Evolutionary conservation across 139 green algal genomes (phyloP), one percentile per base, ranked within the genome.

Genomic region (Parachlorella kessleri): DNA sequence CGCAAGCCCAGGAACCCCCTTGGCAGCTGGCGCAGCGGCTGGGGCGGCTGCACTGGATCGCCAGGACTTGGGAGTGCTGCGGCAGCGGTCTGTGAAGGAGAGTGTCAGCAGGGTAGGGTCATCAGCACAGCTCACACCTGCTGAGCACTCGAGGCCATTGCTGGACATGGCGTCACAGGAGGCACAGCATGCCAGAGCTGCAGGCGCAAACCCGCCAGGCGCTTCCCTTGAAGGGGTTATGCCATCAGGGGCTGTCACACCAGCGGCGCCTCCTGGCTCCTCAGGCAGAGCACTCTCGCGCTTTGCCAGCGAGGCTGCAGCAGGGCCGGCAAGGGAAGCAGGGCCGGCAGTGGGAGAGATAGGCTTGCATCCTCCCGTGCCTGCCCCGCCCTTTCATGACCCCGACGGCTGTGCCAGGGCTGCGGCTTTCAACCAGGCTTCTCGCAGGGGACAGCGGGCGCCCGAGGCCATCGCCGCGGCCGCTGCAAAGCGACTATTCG

Each of bases 381-480:
- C n/a, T n/a, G 48, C 48, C 21, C 48, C 48, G 14, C 48, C 48
- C 48, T 59, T 59, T 18, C 0, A 28, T 18, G 21, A 59, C 48
- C 48, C 72, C 23, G 37, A 71, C 70, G 74, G 75, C 14, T 78
- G 75, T 36, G 66, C 82, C 14, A 72, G 78, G 1, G 72, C 35
- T 5, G n/a, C n/a, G 28, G 79, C 88, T 0, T 89, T 81, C 66
- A 81, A 90, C 67, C 66, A 69, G 32, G 79, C 82, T 5, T 48
- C 79, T 10, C 75, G 87, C 35, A 73, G 91, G 7, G 87, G 88
- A 0, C 72, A 81, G 38, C 79, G 88, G 3, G 90, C 86, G 30
- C 91, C 91, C 1, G 91, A 94, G 54, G 87, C 84, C 2, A 32
- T 92, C 1, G 88, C 82, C 30, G 85, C 85, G 7, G 84, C 89